Percentiles rank a stretch among this genome's conserved stretches.
Evolutionary conservation across 352 stramenopile genomes (phyloP).

Genomic region (Globisporangium solare): DNA sequence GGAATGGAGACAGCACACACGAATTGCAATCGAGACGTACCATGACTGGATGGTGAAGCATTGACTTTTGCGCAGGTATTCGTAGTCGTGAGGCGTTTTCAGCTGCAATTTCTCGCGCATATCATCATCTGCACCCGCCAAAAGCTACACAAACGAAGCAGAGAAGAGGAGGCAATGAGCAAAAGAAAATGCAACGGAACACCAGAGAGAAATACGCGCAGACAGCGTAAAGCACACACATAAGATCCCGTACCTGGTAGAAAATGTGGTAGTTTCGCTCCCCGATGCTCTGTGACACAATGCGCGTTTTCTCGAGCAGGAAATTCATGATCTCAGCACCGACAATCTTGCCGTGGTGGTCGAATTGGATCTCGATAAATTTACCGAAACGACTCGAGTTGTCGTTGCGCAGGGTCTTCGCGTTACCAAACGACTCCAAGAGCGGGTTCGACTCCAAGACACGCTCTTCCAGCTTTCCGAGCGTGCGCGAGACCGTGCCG

Average conservation of each 20-base stretch:
- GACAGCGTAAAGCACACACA: conserved; percentile 5
- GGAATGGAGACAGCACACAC: not conserved
- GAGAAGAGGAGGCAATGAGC: not conserved
- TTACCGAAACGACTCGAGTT: conserved; percentile 97
- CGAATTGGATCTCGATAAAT: conserved; percentile 97
- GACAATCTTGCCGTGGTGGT: conserved; percentile 89
- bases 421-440: conserved; percentile 89
- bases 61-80: conserved; percentile 86
- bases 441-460: conserved; percentile 87
- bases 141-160: conserved; percentile 30
- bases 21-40: conserved; percentile 22
- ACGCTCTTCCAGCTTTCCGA: conserved; percentile 82
- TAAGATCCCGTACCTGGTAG: conserved; percentile 82
- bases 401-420: conserved; percentile 95
- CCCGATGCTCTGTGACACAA: conserved; percentile 85
- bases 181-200: conserved; percentile 6
- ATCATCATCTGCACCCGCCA: conserved; percentile 73
- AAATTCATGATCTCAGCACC: conserved; percentile 90
- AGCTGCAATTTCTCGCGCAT: conserved; percentile 65
- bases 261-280: conserved; percentile 98
- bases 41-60: conserved; percentile 76
- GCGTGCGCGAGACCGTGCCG: conserved; percentile 83
- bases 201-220: conserved; percentile 5
- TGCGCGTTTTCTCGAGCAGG: conserved; percentile 88
- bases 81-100: conserved; percentile 74